Base-by-base conservation (phyloP, 108 stramenopile species). In the Cyclotella distinguenda region DNA sequence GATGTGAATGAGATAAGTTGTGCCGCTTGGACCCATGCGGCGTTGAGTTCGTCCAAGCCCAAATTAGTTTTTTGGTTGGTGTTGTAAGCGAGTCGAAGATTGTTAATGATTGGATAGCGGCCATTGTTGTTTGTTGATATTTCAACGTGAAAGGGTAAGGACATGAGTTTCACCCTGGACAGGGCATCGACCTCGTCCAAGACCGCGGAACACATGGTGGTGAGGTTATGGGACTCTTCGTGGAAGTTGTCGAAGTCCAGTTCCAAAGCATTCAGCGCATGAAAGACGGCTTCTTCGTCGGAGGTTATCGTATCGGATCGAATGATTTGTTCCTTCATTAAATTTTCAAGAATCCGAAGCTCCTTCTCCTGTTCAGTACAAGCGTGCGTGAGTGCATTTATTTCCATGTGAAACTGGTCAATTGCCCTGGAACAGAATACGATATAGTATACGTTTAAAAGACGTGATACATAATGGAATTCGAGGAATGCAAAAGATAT, bases 61-160 rank as follows among this genome's bases (percentile, higher is more conserved):
- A 74, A 34, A 8, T 58, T 48, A 19, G 72, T 50, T 27, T 66
- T 74, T 33, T 51, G 32, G 32, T 74, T 74, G 43, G 49, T 66
- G 33, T 65, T 50, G 36, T 74, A 74, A 8, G 72, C 72, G 4
- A 74, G 64, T 43, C 72, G 64, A 50, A 74, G 59, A 45, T 74
- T 74, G 27, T 74, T 74, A 21, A 74, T 74, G 18, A 54, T 56
- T 15, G 72, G 72, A 26, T 74, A 74, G 3, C 51, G 52, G 15
- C 64, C 63, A 27, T n/a, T 39, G 23, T 28, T 21, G 53, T 40
- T 23, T 28, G 33, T 12, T 53, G 47, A 26, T 16, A 54, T 59
- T 19, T 51, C 48, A 25, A 74, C 51, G 39, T 66, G 58, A 50
- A 74, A 74, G 33, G 59, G 64, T 44, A 74, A 35, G 31, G 72